phyloP scores from a whole-genome alignment of 305 asterid genomes.

The Fraxinus ornus region DNA sequence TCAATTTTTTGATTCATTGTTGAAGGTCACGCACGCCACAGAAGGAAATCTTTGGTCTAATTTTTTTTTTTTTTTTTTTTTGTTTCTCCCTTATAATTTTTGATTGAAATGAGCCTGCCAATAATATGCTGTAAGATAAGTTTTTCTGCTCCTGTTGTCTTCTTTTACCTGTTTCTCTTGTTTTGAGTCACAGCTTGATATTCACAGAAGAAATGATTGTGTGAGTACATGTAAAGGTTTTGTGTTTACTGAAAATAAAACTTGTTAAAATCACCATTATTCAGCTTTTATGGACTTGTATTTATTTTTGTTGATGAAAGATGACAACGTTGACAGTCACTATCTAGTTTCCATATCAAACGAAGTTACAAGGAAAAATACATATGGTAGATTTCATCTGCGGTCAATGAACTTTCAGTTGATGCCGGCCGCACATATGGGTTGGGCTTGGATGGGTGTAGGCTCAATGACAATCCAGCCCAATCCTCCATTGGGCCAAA shows the following conservation, averaged over 20 bases:
- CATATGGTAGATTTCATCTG: not conserved
- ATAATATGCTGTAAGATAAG: conserved; percentile 4
- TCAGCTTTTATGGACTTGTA: not conserved
- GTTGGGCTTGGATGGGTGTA: not conserved
- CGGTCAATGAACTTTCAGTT: not conserved
- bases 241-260: not conserved
- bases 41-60: conserved; percentile 25
- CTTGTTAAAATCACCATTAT: not conserved
- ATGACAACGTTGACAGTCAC: not conserved
- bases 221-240: not conserved
- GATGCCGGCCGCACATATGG: not conserved
- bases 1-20: not conserved
- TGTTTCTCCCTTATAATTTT: not conserved
- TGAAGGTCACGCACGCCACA: conserved; percentile 8
- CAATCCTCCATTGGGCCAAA: not conserved
- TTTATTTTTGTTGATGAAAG: not conserved
- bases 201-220: conserved; percentile 1
- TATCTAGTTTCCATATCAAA: not conserved
- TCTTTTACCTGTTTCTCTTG: conserved; percentile 15
- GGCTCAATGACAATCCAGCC: not conserved
- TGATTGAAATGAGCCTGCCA: conserved; percentile 18
- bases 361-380: not conserved
- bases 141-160: not conserved
- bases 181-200: conserved; percentile 26
- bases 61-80: not conserved